Conservation (phyloP, 2,329 filamentous ascomycete species). For the Fusarium dlaminii region DNA sequence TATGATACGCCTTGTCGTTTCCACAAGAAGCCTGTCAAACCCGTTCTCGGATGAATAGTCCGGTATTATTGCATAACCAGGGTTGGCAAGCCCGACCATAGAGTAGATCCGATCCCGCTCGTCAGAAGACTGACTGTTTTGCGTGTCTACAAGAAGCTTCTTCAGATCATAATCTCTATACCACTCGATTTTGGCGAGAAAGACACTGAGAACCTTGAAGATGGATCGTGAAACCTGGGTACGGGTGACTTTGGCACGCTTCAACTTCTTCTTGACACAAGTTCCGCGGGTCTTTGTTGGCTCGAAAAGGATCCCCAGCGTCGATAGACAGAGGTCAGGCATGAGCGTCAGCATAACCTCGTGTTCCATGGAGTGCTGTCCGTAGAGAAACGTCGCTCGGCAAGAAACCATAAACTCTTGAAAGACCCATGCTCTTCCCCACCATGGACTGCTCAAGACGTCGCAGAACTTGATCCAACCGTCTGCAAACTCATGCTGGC, state of each 20-base stretch:
- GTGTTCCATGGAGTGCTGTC: neutral
- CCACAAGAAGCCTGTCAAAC: neutral
- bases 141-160: neutral
- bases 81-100: neutral
- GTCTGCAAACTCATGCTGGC: neutral
- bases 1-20: neutral
- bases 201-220: neutral
- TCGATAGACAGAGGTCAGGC: neutral
- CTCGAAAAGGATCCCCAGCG: neutral
- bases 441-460: neutral
- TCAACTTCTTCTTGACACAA: neutral
- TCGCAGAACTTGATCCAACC: neutral
- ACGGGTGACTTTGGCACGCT: neutral
- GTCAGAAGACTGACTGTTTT: neutral
- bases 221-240: accelerated
- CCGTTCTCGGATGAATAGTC: neutral
- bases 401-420: neutral
- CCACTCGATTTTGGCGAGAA: neutral
- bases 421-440: neutral
- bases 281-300: neutral
- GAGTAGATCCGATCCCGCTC: neutral
- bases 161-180: neutral
- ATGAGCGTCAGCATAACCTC: neutral
- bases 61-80: neutral
- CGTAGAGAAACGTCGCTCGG: neutral